Conservation (phyloP, 345 rosid species). For the Eucalyptus melliodora region DNA sequence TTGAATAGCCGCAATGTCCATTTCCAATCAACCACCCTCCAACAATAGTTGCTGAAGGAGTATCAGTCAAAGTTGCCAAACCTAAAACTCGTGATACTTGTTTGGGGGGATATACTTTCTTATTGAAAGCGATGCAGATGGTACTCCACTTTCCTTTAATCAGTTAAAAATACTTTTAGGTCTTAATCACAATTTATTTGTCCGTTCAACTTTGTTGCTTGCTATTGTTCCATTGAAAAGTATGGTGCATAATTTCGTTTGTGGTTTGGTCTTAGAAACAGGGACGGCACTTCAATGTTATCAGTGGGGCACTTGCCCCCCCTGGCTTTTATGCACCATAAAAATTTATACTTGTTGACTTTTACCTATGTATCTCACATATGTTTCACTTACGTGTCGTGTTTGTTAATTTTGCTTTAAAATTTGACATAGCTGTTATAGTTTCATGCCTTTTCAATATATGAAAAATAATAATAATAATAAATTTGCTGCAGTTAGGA, state of each 20-base stretch:
- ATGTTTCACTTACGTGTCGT: not conserved
- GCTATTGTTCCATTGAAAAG: not conserved
- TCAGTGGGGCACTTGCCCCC: not conserved
- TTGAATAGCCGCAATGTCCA: not conserved
- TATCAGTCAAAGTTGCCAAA: constrained; percentile 45
- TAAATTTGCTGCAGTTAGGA: not conserved
- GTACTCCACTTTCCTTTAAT: constrained; percentile 16
- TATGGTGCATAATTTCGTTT: not conserved
- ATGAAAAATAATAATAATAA: not conserved
- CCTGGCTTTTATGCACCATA: not conserved
- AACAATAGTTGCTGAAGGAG: constrained; percentile 48
- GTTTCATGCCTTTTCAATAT: not conserved
- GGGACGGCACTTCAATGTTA: not conserved
- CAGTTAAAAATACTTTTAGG: not conserved
- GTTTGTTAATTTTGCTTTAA: not conserved
- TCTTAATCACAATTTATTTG: not conserved
- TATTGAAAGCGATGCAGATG: constrained; percentile 41
- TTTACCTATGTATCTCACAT: not conserved
- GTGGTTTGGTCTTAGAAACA: not conserved
- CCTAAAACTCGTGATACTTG: constrained; percentile 50
- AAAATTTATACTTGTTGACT: not conserved
- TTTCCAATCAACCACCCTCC: constrained; percentile 35
- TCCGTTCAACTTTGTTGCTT: not conserved
- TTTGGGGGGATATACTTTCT: constrained; percentile 54
- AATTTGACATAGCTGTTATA: not conserved